Evolutionary conservation across 129 eudicot species (phyloP).

Genomic region (Flaveria brownii): DNA sequence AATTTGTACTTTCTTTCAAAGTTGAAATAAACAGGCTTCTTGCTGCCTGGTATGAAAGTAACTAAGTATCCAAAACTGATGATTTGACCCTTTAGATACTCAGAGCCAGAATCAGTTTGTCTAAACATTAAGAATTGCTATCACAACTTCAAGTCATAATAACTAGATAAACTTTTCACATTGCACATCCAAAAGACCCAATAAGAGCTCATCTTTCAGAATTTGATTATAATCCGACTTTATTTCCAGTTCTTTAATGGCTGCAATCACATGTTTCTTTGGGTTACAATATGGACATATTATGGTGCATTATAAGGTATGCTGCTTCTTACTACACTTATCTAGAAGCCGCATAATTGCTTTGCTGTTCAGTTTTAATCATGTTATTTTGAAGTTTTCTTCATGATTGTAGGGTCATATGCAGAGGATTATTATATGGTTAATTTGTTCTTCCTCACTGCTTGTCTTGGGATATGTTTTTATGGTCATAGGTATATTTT

Average conservation of each 20-base stretch:
- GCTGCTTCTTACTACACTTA: conserved; percentile 1
- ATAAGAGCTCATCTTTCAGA: neutral
- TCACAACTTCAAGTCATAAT: neutral
- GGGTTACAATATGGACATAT: conserved; percentile 90
- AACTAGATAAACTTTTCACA: neutral
- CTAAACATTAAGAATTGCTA: neutral
- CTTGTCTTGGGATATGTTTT: conserved; percentile 55
- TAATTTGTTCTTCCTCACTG: conserved; percentile 59
- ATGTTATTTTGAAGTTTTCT: conserved; percentile 12
- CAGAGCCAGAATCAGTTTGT: neutral
- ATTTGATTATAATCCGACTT: conserved; percentile 11
- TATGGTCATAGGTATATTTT: conserved; percentile 51
- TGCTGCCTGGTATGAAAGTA: neutral
- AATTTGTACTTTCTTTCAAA: neutral
- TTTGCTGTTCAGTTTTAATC: neutral
- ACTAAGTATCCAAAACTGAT: neutral
- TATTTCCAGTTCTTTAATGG: conserved; percentile 79
- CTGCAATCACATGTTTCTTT: conserved; percentile 78
- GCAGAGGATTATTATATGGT: conserved; percentile 70
- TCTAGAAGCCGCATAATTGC: conserved; percentile 8
- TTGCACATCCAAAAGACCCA: neutral
- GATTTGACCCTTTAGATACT: neutral
- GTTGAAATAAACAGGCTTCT: neutral
- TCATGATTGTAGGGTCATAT: conserved; percentile 49
- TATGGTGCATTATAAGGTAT: conserved; percentile 72